Percentiles rank a stretch among this genome's conserved stretches.
phyloP scores from a whole-genome alignment of 306 rosid species.

The Rosa chinensis region DNA sequence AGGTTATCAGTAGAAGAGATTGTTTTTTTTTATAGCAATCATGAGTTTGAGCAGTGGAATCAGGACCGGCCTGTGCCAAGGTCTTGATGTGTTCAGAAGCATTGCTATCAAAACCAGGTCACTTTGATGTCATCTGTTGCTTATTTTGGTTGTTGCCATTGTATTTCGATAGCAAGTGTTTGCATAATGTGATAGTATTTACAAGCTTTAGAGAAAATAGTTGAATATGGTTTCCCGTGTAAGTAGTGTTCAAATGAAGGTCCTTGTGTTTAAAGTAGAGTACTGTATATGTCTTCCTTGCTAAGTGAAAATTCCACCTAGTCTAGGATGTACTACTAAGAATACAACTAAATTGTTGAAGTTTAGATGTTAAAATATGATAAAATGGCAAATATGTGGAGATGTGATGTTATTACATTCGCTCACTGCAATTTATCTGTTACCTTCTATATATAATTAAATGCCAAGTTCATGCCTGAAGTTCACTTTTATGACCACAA shows the following conservation, averaged over 20 bases:
- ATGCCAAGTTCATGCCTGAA: background rate
- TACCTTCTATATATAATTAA: no score
- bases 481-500: background rate
- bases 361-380: background rate
- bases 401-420: background rate
- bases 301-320: background rate
- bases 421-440: no score
- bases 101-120: conserved; percentile 24
- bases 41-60: conserved; percentile 19
- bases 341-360: background rate
- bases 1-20: conserved; percentile 7
- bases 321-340: background rate
- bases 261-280: no score
- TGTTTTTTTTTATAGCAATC: no score
- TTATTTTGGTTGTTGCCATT: background rate
- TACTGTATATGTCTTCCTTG: no score
- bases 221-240: background rate
- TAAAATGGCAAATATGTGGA: background rate
- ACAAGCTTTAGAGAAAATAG: background rate
- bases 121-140: background rate
- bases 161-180: background rate
- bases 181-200: background rate
- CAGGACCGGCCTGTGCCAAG: conserved; percentile 26
- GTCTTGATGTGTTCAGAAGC: conserved; percentile 25
- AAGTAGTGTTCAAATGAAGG: no score